These are phyloP conservation scores for Aspergillus transmontanensis DNA, from an alignment of 2,329 filamentous ascomycete species.

Conservation along the genomic window DNA sequence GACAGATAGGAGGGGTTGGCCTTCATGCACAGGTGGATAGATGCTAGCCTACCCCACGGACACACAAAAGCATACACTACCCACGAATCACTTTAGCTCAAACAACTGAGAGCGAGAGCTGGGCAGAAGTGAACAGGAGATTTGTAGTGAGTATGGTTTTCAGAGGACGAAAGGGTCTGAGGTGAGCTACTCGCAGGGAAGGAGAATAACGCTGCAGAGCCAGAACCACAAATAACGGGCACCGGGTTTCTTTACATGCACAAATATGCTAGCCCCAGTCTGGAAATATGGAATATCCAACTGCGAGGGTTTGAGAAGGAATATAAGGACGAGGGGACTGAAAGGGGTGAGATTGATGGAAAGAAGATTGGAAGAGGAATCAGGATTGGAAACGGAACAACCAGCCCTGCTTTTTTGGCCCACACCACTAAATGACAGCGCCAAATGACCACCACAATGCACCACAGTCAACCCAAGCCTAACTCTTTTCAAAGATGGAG, in stretches of 20 bases:
- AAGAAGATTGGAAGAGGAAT: background rate
- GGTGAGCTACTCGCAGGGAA: background rate
- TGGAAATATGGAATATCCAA: background rate
- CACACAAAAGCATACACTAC: background rate
- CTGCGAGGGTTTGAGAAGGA: background rate
- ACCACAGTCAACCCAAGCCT: background rate
- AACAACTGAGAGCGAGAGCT: background rate
- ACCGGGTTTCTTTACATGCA: background rate
- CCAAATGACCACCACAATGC: background rate
- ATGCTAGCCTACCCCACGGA: background rate
- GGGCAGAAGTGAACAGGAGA: background rate
- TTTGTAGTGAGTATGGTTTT: background rate
- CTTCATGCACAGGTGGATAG: background rate
- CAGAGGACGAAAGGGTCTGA: background rate
- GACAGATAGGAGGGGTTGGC: constrained; percentile 11
- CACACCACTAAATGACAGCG: background rate
- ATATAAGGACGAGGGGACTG: background rate
- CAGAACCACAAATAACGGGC: background rate
- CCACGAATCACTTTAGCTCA: background rate
- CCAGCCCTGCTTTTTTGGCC: constrained; percentile 3
- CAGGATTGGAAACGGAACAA: background rate
- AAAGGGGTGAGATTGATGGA: background rate
- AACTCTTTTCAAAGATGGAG: background rate
- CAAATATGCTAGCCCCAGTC: background rate
- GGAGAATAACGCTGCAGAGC: background rate